phyloP scores from a whole-genome alignment of 768 basidiomycete species.

The Leucocoprinus sp. region DNA sequence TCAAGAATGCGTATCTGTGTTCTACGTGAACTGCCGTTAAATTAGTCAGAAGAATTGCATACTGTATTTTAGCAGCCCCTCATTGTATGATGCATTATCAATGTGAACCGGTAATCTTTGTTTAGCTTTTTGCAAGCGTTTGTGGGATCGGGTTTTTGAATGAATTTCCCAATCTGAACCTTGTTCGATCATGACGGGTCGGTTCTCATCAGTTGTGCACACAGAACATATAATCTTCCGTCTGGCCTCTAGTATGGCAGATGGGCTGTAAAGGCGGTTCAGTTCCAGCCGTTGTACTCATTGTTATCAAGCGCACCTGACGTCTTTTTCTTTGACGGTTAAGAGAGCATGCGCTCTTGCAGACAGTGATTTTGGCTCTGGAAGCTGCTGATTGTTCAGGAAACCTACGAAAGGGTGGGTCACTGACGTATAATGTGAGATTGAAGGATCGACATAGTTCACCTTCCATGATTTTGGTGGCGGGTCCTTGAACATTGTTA shows the following conservation, averaged over 20 bases:
- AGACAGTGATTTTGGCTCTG: conserved; percentile 52
- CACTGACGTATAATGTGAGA: neutral
- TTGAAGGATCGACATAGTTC: conserved; percentile 4
- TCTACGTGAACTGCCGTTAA: no score
- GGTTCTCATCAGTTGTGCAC: conserved; percentile 50
- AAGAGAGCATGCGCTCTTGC: conserved; percentile 46
- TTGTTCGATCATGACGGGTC: conserved; percentile 62
- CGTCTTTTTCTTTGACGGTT: conserved; percentile 30
- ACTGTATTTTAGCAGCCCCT: neutral
- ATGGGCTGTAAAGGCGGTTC: conserved; percentile 37
- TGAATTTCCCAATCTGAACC: conserved; percentile 50
- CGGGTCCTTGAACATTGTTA: conserved; percentile 44
- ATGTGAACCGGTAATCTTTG: neutral
- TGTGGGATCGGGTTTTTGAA: conserved; percentile 46
- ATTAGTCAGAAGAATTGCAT: neutral
- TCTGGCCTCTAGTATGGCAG: conserved; percentile 43
- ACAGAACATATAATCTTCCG: conserved; percentile 50
- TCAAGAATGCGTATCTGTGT: no score
- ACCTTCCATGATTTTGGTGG: conserved; percentile 43
- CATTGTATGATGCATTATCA: conserved; percentile 18
- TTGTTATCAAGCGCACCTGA: conserved; percentile 26
- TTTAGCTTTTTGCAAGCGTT: conserved; percentile 29
- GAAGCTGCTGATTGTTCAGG: conserved; percentile 37
- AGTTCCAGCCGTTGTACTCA: conserved; percentile 6
- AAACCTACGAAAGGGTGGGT: conserved; percentile 42